Conservation (phyloP, 2,329 filamentous ascomycete genomes). For the Mollisia scopiformis region DNA sequence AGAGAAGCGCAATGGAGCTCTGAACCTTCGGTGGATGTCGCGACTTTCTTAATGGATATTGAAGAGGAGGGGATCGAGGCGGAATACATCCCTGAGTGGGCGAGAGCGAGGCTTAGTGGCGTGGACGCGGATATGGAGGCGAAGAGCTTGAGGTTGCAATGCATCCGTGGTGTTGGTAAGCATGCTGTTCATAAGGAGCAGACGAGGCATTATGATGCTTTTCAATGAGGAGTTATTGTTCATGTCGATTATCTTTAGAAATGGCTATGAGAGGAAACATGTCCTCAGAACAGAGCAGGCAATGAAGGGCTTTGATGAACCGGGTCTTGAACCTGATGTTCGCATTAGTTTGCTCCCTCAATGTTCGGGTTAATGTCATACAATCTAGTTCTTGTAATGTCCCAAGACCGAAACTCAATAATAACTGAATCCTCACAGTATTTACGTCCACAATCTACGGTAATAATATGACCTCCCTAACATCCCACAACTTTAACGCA, state of each 20-base stretch:
- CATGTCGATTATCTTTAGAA: background rate
- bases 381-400: too few relatives aligned
- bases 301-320: background rate
- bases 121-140: constrained; percentile 18
- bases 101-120: constrained; percentile 18
- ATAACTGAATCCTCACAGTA: too few relatives aligned
- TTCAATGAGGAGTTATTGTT: background rate
- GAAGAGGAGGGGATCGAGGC: constrained; percentile 30
- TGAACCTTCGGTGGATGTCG: constrained; percentile 18
- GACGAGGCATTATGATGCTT: background rate
- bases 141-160: constrained; percentile 9
- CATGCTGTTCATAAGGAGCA: background rate
- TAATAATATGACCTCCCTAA: too few relatives aligned
- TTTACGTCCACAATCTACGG: too few relatives aligned
- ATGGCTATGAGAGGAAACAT: background rate
- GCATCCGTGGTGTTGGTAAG: constrained; percentile 17
- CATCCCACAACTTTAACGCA: too few relatives aligned
- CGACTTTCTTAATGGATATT: constrained; percentile 27
- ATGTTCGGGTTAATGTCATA: too few relatives aligned
- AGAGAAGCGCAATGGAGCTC: constrained; percentile 27
- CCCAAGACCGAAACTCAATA: too few relatives aligned
- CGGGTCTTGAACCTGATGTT: too few relatives aligned
- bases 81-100: constrained; percentile 25
- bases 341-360: too few relatives aligned
- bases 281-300: too few relatives aligned